A percentile compares a stretch with the other conserved stretches of the same genome.
Evolutionary conservation across 1,284 basidiomycete genomes (phyloP).

Genomic region (Dichomitus squalens): DNA sequence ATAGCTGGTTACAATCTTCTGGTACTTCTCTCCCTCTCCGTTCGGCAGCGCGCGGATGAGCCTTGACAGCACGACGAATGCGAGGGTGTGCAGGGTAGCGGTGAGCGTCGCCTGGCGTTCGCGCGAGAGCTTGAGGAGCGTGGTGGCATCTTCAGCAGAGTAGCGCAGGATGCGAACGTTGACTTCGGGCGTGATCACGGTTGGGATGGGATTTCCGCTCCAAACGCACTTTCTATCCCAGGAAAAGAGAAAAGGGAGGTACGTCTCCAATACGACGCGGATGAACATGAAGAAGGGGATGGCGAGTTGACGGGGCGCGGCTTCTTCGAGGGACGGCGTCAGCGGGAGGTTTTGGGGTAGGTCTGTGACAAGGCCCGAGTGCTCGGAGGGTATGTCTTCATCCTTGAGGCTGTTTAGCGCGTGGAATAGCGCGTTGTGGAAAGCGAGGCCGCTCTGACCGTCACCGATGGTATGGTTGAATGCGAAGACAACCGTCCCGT

Average conservation of each 20-base stretch:
- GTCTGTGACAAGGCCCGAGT: conserved; percentile 9
- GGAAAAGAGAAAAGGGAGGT: conserved; percentile 33
- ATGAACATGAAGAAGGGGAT: conserved; percentile 34
- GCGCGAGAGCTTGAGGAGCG: conserved; percentile 34
- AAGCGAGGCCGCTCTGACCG: conserved; percentile 42
- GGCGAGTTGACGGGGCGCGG: conserved; percentile 28
- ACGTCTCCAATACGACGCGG: conserved; percentile 24
- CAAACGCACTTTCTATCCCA: conserved; percentile 32
- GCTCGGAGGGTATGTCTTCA: neutral
- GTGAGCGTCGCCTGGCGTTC: conserved; percentile 40
- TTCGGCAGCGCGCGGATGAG: conserved; percentile 31
- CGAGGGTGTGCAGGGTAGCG: conserved; percentile 34
- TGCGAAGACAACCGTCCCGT: conserved; percentile 39
- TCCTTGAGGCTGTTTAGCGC: conserved; percentile 35
- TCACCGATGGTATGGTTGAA: conserved; percentile 45
- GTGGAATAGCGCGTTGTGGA: conserved; percentile 37
- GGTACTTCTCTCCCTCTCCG: conserved; percentile 16
- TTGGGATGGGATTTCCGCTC: conserved; percentile 36
- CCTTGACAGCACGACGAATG: conserved; percentile 32
- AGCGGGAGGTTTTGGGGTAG: conserved; percentile 28
- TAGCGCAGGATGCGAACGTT: conserved; percentile 31
- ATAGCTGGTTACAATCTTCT: conserved; percentile 31
- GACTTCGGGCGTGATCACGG: conserved; percentile 9
- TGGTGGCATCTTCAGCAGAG: no score
- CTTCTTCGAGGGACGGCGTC: conserved; percentile 34